These are phyloP conservation scores for Cladophialophora chaetospira DNA, from an alignment of 2,329 filamentous ascomycete genomes.

Conservation along the genomic window DNA sequence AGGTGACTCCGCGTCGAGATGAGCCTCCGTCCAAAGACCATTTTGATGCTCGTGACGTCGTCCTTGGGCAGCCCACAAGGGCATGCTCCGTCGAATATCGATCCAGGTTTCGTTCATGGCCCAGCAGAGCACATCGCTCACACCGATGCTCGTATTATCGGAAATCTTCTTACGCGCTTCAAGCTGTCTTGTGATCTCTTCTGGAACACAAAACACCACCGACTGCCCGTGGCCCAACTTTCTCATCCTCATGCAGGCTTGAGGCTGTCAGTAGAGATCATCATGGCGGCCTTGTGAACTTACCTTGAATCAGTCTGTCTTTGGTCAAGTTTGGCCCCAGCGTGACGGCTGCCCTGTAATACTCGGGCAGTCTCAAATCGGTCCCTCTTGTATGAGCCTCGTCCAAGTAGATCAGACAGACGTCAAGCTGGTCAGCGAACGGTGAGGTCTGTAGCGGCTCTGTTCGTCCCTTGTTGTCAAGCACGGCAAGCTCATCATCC, in stretches of 20 bases:
- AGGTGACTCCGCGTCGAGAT: background rate
- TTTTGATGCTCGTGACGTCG: constrained; percentile 50
- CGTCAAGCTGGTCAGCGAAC: background rate
- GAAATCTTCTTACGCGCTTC: background rate
- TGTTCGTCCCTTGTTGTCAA: constrained; percentile 33
- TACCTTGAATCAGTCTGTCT: background rate
- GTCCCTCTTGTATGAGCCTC: background rate
- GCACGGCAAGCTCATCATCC: constrained; percentile 35
- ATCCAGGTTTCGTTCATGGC: constrained; percentile 58
- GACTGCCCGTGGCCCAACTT: background rate
- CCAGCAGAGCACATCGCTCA: constrained; percentile 62
- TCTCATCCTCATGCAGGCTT: constrained; percentile 2
- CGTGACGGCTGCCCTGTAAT: background rate
- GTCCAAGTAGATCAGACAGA: background rate
- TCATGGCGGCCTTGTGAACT: background rate
- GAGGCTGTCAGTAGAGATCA: background rate
- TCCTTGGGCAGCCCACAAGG: constrained; percentile 65
- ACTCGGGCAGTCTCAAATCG: background rate
- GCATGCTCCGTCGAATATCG: constrained; percentile 54
- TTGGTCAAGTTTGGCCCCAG: background rate
- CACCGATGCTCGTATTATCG: constrained; percentile 41
- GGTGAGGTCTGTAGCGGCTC: background rate
- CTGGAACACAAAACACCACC: background rate
- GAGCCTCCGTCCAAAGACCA: background rate
- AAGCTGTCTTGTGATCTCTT: background rate